Conservation (phyloP, 768 basidiomycete species). For the Lentinula raphanica region DNA sequence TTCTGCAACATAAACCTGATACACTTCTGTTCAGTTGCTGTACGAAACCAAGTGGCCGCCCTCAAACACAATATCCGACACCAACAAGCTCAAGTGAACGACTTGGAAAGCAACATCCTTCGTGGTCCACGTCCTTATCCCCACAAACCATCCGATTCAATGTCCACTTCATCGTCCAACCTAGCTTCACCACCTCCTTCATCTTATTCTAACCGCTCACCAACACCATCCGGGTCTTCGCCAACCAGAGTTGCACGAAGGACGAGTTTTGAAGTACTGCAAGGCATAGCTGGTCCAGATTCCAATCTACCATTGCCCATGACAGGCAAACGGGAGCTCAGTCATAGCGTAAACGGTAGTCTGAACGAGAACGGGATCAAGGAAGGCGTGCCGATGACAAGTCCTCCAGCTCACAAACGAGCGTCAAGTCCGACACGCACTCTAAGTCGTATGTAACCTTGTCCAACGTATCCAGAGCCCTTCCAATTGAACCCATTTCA, state of each 20-base stretch:
- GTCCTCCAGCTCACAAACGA: conserved; percentile 41
- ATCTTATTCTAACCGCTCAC: conserved; percentile 22
- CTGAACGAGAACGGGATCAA: conserved; percentile 52
- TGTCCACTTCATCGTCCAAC: conserved; percentile 14
- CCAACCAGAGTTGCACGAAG: conserved; percentile 52
- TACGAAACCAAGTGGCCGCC: conserved; percentile 75
- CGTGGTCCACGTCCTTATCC: conserved; percentile 61
- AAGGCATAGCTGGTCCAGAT: conserved; percentile 69
- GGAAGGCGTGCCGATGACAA: conserved; percentile 67
- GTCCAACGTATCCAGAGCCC: conserved; percentile 13
- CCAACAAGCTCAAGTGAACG: conserved; percentile 74
- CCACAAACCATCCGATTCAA: conserved; percentile 33
- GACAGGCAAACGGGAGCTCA: conserved; percentile 35
- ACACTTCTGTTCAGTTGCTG: conserved; percentile 47
- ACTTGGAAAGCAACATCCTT: conserved; percentile 62
- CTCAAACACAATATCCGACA: conserved; percentile 80
- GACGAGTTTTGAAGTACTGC: conserved; percentile 68
- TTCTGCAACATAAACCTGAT: conserved; percentile 16
- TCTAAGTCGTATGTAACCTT: conserved; percentile 59
- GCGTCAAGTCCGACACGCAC: conserved; percentile 70
- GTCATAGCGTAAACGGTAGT: conserved; percentile 17
- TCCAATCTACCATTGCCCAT: conserved; percentile 65
- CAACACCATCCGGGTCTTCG: conserved; percentile 18
- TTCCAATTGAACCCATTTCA: conserved; percentile 23
- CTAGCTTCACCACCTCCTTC: conserved; percentile 32